Base-by-base conservation (phyloP, 164 flowering plant species). In the Akebia trifoliata region DNA sequence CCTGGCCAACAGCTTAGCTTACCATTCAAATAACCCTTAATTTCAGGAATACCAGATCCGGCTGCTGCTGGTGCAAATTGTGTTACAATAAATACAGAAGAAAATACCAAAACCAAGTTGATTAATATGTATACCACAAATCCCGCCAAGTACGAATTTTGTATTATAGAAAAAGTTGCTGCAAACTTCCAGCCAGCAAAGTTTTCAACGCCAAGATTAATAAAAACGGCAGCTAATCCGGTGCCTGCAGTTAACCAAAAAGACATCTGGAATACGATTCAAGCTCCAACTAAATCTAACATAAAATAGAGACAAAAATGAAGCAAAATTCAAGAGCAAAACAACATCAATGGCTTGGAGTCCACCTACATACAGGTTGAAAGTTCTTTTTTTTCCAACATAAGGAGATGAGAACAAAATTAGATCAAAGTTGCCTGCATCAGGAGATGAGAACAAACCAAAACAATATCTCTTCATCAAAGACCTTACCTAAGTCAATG, bases 41-140 rank as follows among this genome's bases (percentile, higher is more conserved):
- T 87, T 76, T 93, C 97, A 69, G 98, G 98, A 70, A 93, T 93
- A 54, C 98, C 97, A 56, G 97, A 93, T 37, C 98, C 97, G 42
- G 96, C 92, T 8, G 97, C 96, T 8, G 94, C 98, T 49, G 98
- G 97, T 53, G 96, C 96, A 71, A 90, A 90, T 21, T 78, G 74
- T 38, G 98, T 93, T 68, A 90, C 46, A 7, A 93, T 87, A 75
- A 72, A 85, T 56, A 81, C 97, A 67, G 98, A 93, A 32, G 97
- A 85, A 57, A 77, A 79, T 37, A 90, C 98, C 71, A 93, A 57
- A 26, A 62, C 85, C 71, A 93, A 60, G 72, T 90, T 93, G 78
- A 87, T 69, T 50, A 84, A 39, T 51, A 77, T 62, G 61, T 90
- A 93, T 36, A 93, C 77, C 11, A 93, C 4, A 72, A 85, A 86